phyloP scores from a whole-genome alignment of 345 rosid genomes.

The Lumnitzera racemosa region DNA sequence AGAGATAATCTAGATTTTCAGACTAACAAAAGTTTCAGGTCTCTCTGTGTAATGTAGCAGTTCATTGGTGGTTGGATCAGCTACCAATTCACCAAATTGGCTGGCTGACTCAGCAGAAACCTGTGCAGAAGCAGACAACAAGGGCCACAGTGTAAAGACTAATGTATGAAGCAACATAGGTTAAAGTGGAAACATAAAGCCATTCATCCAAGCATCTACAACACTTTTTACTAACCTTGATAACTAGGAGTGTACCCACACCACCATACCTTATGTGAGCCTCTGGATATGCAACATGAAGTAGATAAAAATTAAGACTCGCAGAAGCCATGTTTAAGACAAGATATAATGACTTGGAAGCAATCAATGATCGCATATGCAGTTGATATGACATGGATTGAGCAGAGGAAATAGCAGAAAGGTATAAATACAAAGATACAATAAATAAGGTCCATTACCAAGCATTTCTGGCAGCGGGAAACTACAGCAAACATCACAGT shows the following conservation, averaged over 20 bases:
- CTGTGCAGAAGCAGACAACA: slow-evolving; percentile 19
- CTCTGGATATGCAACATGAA: slow-evolving; percentile 35
- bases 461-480: slow-evolving; percentile 87
- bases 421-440: not conserved
- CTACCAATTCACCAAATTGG: slow-evolving; percentile 89
- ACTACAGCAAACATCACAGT: slow-evolving; percentile 95
- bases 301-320: slow-evolving; percentile 11
- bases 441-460: slow-evolving; percentile 29
- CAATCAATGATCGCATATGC: not conserved
- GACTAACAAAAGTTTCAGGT: slow-evolving; percentile 92
- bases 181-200: not conserved
- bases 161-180: not conserved
- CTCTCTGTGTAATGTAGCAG: slow-evolving; percentile 92
- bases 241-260: slow-evolving; percentile 80
- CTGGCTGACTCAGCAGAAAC: slow-evolving; percentile 90
- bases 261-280: slow-evolving; percentile 76
- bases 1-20: slow-evolving; percentile 7
- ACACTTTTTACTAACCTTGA: slow-evolving; percentile 48
- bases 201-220: not conserved
- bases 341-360: not conserved
- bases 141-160: no score
- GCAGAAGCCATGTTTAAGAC: slow-evolving; percentile 6
- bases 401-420: not conserved
- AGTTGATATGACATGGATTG: no score
- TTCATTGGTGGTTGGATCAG: slow-evolving; percentile 85